A percentile compares a stretch with the other conserved stretches of the same genome.
These are phyloP conservation scores for Penicillium sp. DNA, from an alignment of 2,329 filamentous ascomycete genomes.

Conservation along the genomic window DNA sequence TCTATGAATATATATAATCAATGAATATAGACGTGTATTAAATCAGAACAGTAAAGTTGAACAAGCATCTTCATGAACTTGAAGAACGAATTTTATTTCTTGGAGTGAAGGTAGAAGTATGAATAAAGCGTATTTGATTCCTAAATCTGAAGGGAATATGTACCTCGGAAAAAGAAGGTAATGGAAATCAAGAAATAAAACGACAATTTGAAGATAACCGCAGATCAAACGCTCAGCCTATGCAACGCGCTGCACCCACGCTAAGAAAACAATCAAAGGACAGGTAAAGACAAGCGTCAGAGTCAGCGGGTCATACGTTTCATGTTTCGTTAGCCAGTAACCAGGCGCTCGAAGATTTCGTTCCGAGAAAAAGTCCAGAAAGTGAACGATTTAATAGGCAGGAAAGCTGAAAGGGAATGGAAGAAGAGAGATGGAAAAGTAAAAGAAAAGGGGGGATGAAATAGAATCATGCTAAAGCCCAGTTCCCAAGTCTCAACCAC, in stretches of 20 bases:
- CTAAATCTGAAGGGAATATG: background rate
- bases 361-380: background rate
- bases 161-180: constrained; percentile 2
- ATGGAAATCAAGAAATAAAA: constrained; percentile 19
- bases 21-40: too few species aligned
- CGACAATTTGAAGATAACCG: constrained; percentile 6
- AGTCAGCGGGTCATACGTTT: background rate
- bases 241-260: constrained; percentile 28
- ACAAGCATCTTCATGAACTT: too few species aligned
- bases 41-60: too few species aligned
- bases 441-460: background rate
- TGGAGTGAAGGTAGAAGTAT: too few species aligned
- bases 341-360: background rate
- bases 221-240: constrained; percentile 23
- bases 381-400: background rate
- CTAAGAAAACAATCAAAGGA: constrained; percentile 23
- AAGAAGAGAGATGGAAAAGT: background rate
- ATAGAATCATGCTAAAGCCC: constrained; percentile 13
- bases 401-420: background rate
- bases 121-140: background rate
- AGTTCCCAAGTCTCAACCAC: constrained; percentile 2
- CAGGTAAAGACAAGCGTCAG: background rate
- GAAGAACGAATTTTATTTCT: too few species aligned
- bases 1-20: background rate
- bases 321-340: background rate